Base-by-base conservation (phyloP, 2,329 filamentous ascomycete species). In the Fusarium euwallaceae region DNA sequence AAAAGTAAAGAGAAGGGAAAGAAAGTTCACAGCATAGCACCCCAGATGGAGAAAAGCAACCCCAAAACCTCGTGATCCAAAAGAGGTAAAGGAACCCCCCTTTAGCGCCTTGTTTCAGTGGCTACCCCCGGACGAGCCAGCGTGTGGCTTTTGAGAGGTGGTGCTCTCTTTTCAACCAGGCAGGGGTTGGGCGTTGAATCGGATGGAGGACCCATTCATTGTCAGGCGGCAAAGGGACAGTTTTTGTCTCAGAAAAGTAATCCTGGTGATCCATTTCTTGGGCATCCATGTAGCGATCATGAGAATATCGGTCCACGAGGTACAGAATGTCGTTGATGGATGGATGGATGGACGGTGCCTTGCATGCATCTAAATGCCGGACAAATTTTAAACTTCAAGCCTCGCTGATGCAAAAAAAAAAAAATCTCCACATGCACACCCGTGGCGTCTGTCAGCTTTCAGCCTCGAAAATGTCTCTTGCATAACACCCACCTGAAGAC, bases 91-190 rank as follows among this genome's bases (percentile, higher is more conserved):
- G 29, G 45, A 24, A n/a, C 11, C 2, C n/a, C 66, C 4, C 74
- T 32, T 67, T 78, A 76, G 74, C 70, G 76, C 58, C 32, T 17
- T 74, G 76, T 78, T 77, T 77, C 75, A 77, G 64, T 73, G 70
- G 66, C 55, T 29, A 43, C 66, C 75, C 68, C 66, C 24, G 60
- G 58, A 59, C 63, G 61, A 68, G 63, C 41, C 60, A 65, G 56
- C 69, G 67, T 68, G 68, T 78, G 76, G 76, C 67, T 73, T 73
- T 60, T 45, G 43, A 41, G 56, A 20, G 61, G 29, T 10, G 29
- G 27, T 27, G 27, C 27, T 27, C 27, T 29, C 29, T 29, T 29
- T 29, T 29, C 29, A 29, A 29, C 29, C 29, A 29, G 29, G 29
- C 29, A 29, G 29, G 29, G 29, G 29, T 29, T 29, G 27, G 27